Base-by-base conservation (phyloP, 2,329 filamentous ascomycete species). In the Verruconis gallopava region DNA sequence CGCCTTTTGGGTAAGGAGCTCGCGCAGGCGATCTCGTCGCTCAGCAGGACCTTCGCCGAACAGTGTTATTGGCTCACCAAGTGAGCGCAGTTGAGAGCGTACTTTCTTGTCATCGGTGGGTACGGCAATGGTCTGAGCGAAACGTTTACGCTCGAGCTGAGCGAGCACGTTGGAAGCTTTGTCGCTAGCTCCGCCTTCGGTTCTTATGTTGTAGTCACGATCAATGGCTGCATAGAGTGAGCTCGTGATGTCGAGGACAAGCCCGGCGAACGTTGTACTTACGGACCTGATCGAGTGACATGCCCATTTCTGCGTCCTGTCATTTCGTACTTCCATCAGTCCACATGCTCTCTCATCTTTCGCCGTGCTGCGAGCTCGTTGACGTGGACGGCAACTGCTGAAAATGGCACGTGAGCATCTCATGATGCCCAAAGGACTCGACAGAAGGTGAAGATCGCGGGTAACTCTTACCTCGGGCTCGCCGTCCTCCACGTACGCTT, bases 101-200 rank as follows among this genome's bases (percentile, higher is more conserved):
- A 98, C 88, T 53, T 83, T 77, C 47, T 74, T 79, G 67, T 98
- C 91, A 58, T 95, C 88, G 42, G 93, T 98, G 1, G 89, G 91
- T 3, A 98, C 91, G 11, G 83, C 81, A 51, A 96, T 84, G 9
- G 82, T 81, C 14, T 86, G 86, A 9, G 86, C 88, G 55, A 85
- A 75, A 54, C 86, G 78, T 63, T 94, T 95, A 47, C 89, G 83
- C 54, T 86, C 82, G 61, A 98, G 91, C 58, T 96, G 88, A 22
- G 76, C 80, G 15, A 93, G 68, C 42, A 95, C 79, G 12, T 84
- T 85, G 2, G 85, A 88, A 3, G 85, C 85, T 58, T 85, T 85
- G 57, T 91, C 83, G 3, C 83, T 75, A 36, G 81, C 77, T 37
- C 82, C 83, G 15, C 74, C 71, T 3, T 68, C 64, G 14, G 76